Base-by-base conservation (phyloP, 2,329 filamentous ascomycete species). In the Geosmithia flava region DNA sequence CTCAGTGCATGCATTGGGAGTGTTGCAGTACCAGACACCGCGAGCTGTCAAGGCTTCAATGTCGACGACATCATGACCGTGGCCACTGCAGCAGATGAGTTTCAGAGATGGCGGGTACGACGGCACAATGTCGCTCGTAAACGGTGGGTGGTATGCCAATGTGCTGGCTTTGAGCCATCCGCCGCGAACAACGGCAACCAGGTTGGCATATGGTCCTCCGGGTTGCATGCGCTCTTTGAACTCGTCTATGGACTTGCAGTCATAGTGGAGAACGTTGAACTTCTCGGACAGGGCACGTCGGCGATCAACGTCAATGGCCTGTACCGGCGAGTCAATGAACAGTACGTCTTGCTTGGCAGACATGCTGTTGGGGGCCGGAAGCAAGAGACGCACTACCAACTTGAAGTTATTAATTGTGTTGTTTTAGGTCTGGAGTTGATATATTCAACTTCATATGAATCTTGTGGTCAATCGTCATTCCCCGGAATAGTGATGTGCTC, bases 11-110 rank as follows among this genome's bases (percentile, higher is more conserved):
- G 72, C 74, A 52, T 78, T 67, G 2, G 70, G 62, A 0, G 68
- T 67, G 51, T 75, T 78, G 59, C 74, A 78, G 55, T 78, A 78
- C 53, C 64, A 70, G 47, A 78, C 65, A 19, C 62, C 63, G n/a
- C 62, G 53, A n/a, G 52, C 48, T 0, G 64, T 63, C 59, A 70
- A 66, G 61, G 63, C 69, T 6, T 65, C 55, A 2, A 71, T 62
- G 44, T 69, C 63, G n/a, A 50, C 48, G 1, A 50, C 46, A 13
- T 53, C 52, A 27, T 53, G 49, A 2, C 52, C 52, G 45, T 53
- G 52, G 2, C 52, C 52, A 20, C 50, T 53, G 33, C 52, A 53
- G 47, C 50, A 53, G 20, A 53, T 49, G 29, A 53, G 47, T 43
- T 47, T 52, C n/a, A 53, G 49, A 17, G 50, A 48, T 6, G 50